Evolutionary conservation across 768 basidiomycete genomes (phyloP), one percentile per base, ranked within the genome.

Genomic region (Kwoniella bestiolae): DNA sequence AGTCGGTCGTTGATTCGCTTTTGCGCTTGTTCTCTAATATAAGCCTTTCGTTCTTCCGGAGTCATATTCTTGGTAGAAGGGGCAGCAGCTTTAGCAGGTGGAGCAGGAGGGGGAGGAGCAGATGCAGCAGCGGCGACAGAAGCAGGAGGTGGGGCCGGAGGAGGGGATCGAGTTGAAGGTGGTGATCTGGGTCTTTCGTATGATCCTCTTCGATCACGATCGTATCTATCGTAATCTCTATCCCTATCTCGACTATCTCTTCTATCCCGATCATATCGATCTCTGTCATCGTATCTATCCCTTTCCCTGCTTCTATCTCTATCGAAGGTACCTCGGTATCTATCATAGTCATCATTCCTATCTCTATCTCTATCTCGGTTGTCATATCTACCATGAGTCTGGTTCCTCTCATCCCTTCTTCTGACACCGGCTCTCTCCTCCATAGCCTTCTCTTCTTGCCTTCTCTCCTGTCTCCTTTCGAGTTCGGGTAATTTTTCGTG

Each of bases 401-500:
- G 90, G 76, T 98, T 98, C 52, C 91, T 84, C 67, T 87, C 82
- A 79, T 98, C 94, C 45, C 95, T 84, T 35, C 92, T 90, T 60
- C 90, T 84, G 1, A 85, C 83, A 85, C 90, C 89, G 47, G 92
- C 88, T 38, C 91, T 83, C 71, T 89, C 89, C 75, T 96, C 92
- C 72, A 87, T 84, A 67, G 90, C 87, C 77, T 85, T 89, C 69
- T 88, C 84, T 66, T 88, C 88, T 52, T 95, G 91, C 49, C 90
- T 82, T 14, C 87, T 88, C 75, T 91, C 87, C 53, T 96, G 87
- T 78, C 87, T 88, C 69, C 88, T 85, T 81, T 98, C 94, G 6
- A 99, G 86, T 60, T 92, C 91, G 0, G 96, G 96, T 4, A 99
- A 84, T 50, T 89, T 86, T 76, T 95, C 92, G 74, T 98, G 94